Conservation (phyloP, 192 early-diverging fungal species). For the Linnemannia exigua region DNA sequence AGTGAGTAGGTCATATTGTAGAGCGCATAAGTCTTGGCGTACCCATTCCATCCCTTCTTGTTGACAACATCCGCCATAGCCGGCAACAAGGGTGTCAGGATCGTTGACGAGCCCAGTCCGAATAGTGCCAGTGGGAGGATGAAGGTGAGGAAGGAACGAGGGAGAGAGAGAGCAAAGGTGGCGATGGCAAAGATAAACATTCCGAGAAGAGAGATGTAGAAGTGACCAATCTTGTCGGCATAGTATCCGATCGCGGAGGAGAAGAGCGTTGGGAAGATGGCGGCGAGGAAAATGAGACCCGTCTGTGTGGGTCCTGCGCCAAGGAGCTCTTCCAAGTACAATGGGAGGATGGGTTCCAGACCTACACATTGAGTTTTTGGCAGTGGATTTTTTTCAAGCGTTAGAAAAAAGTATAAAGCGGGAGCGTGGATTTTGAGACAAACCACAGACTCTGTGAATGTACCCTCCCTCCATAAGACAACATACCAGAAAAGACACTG, state of each 20-base stretch:
- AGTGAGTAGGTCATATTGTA: conserved; percentile 83
- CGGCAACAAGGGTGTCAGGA: conserved; percentile 75
- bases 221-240: conserved; percentile 63
- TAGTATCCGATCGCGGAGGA: conserved; percentile 70
- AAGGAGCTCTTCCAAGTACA: conserved; percentile 61
- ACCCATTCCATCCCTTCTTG: conserved; percentile 71
- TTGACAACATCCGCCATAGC: conserved; percentile 77
- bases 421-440: too few species aligned
- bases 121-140: conserved; percentile 66
- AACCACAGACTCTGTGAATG: too few species aligned
- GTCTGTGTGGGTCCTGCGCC: conserved; percentile 58
- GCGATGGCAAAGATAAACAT: conserved; percentile 63
- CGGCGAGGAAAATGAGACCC: conserved; percentile 74
- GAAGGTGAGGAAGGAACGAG: conserved; percentile 52
- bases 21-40: conserved; percentile 75
- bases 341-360: conserved; percentile 69
- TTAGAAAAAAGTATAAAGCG: too few species aligned
- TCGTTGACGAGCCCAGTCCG: conserved; percentile 66
- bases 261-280: conserved; percentile 78
- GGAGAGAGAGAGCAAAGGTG: conserved; percentile 59
- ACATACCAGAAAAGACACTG: conserved; percentile 64
- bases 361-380: conserved; percentile 34
- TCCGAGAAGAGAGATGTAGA: conserved; percentile 60
- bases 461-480: background rate
- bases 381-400: too few species aligned